Evolutionary conservation across 805 yeast genomes (phyloP).

Genomic region (Wickerhamiella azyma): DNA sequence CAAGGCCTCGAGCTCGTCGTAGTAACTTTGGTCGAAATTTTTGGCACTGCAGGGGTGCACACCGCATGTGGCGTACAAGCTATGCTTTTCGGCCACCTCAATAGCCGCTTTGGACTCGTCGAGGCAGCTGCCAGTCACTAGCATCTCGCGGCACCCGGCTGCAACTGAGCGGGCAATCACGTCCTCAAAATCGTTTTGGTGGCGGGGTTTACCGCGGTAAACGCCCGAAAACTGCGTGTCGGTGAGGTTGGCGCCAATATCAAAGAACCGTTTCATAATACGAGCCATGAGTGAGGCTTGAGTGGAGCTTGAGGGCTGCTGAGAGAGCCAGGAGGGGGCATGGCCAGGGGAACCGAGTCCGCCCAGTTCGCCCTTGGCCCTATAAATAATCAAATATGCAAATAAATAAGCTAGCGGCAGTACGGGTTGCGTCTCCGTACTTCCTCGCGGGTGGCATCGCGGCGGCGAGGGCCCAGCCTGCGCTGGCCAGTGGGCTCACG

Average conservation of each 20-base stretch:
- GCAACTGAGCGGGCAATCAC: slow-evolving; percentile 55
- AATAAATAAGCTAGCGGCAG: neutral
- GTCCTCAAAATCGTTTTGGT: slow-evolving; percentile 48
- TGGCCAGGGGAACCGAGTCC: too few species aligned
- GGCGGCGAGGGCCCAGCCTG: neutral
- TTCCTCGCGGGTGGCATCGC: too few species aligned
- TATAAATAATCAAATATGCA: neutral
- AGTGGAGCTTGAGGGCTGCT: neutral
- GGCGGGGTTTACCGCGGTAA: slow-evolving; percentile 59
- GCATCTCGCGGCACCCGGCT: slow-evolving; percentile 51
- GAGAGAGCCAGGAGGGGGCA: neutral
- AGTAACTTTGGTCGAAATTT: slow-evolving; percentile 27
- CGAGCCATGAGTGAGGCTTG: neutral
- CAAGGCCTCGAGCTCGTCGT: slow-evolving; percentile 37
- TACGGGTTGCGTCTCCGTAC: neutral
- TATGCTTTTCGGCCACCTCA: slow-evolving; percentile 34
- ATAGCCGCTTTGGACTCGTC: slow-evolving; percentile 52
- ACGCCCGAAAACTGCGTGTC: slow-evolving; percentile 78
- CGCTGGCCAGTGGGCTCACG: neutral
- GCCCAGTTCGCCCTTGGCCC: too few species aligned
- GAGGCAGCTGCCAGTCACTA: slow-evolving; percentile 74
- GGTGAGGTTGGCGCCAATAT: slow-evolving; percentile 63
- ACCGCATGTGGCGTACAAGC: slow-evolving; percentile 53
- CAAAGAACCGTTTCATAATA: slow-evolving; percentile 19
- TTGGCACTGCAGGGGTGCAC: slow-evolving; percentile 86